Evolutionary conservation across 306 rosid species (phyloP), one percentile per base, ranked within the genome.

Genomic region (Dalbergia cochinchinensis): DNA sequence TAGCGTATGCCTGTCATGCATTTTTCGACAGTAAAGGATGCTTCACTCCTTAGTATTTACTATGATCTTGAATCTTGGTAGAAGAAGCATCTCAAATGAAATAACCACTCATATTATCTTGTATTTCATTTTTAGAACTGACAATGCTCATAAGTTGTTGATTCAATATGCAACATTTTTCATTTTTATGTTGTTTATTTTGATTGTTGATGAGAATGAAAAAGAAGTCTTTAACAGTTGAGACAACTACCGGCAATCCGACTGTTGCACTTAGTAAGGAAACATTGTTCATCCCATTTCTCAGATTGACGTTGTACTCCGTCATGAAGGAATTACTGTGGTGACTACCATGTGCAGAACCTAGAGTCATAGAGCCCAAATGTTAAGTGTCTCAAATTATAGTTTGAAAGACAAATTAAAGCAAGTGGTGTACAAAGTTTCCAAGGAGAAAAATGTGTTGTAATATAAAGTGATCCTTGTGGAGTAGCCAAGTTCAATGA

Each of bases 201-300:
- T 66, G 79, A 39, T 53, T 53, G 73, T 50, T 74, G 65, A 37
- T 41, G 18, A 74, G 78, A 69, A 71, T 37, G 74, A 20, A 50
- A 67, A 73, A 71, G 16, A 69, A 73, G 60, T 42, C 7, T 33
- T 11, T 31, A 63, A 66, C 54, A 83, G 51, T 44, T 34, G 69
- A 53, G 78, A 69, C 61, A 80, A 18, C 15, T 93, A 95, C 99
- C 91, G 91, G 93, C 79, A 95, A 74, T 82, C 98, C 98, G 20
- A 91, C 96, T 76, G 92, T 90, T 71, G 86, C 93, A 72, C 99
- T 90, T 35, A 95, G 97, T 15, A 95, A 83, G 42, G 99, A 92
- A 82, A 95, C 86, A 66, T 86, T 58, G 83, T 91, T 95, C 63
- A 44, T 54, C 44, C 98, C 98, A 0, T 68, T 80, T 72, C 74